Base-by-base conservation (phyloP, 2,329 filamentous ascomycete genomes). In the Neonectria punicea region DNA sequence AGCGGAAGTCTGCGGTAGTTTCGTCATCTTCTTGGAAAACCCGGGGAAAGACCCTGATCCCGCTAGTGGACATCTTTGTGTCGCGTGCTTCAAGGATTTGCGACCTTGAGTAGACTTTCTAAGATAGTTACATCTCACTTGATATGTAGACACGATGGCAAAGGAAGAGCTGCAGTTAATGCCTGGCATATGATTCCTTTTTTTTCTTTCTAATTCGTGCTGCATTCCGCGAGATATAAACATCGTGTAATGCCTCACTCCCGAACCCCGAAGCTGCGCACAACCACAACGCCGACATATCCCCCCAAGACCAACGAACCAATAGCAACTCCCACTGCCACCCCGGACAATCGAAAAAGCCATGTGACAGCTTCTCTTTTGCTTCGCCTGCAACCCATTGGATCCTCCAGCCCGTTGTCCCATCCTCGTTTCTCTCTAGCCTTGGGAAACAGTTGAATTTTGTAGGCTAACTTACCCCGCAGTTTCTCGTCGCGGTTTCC, bases 391-490 rank as follows among this genome's bases (percentile, higher is more conserved):
- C 47, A 47, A 46, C 18, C 36, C 54, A 25, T 49, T 58, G 28
- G 53, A 8, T 22, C 30, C 28, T 43, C 36, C 7, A 20, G 8
- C 39, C 36, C 32, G 28, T 46, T 16, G 11, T 20, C 44, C 54
- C 25, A 63, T 55, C 51, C 61, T 49, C 6, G 7, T 63, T 63
- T 58, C 49, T 43, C 54, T 49, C 49, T 58, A 58, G 14, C 25
- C 25, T 2, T n/a, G 25, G 41, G 20, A 5, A 43, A 25, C 4
- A 9, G 39, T 8, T 20, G 16, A n/a, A 39, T 2, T 39, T 16
- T 16, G 36, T 41, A 10, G 8, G 8, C n/a, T 18, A 43, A 7
- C 11, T 41, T 68, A 64, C 66, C 63, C 66, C 66, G 66, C 66
- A 66, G 58, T 55, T 60, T 59, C 34, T 49, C 44, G 13, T 36